Evolutionary conservation across 1,284 basidiomycete genomes (phyloP).

Genomic region (Violaceomyces palustris): DNA sequence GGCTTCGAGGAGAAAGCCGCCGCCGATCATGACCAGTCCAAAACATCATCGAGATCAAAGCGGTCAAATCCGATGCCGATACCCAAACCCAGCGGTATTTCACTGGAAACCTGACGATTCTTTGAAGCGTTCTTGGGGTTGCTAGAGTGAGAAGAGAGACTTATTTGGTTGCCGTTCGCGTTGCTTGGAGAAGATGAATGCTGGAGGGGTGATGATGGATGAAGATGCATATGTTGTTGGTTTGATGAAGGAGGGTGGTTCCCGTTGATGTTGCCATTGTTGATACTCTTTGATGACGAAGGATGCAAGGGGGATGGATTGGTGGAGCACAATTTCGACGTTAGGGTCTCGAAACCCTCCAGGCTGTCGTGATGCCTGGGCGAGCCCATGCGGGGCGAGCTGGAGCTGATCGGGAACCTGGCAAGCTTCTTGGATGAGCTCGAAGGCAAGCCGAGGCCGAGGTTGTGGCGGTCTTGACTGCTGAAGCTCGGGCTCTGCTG

Average conservation of each 20-base stretch:
- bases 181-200: too few species aligned
- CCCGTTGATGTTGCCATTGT: neutral
- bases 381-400: neutral
- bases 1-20: too few species aligned
- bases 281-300: slow-evolving; percentile 1
- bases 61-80: slow-evolving; percentile 15
- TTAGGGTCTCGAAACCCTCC: slow-evolving; percentile 1
- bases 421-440: too few species aligned
- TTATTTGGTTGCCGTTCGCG: too few species aligned
- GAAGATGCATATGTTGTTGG: too few species aligned
- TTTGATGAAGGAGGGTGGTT: too few species aligned
- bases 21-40: slow-evolving; percentile 25
- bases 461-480: slow-evolving; percentile 12
- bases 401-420: too few species aligned
- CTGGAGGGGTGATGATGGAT: too few species aligned
- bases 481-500: slow-evolving; percentile 22
- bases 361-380: slow-evolving; percentile 12
- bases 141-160: too few species aligned
- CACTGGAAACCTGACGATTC: slow-evolving; percentile 21
- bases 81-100: slow-evolving; percentile 23
- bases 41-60: slow-evolving; percentile 29
- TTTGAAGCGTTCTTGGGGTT: slow-evolving; percentile 5
- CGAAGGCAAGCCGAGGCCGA: slow-evolving; percentile 20
- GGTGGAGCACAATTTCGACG: slow-evolving; percentile 1
- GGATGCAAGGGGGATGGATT: slow-evolving; percentile 9